These are phyloP conservation scores for Rosa rugosa DNA, from an alignment of 306 rosid genomes.

Conservation along the genomic window DNA sequence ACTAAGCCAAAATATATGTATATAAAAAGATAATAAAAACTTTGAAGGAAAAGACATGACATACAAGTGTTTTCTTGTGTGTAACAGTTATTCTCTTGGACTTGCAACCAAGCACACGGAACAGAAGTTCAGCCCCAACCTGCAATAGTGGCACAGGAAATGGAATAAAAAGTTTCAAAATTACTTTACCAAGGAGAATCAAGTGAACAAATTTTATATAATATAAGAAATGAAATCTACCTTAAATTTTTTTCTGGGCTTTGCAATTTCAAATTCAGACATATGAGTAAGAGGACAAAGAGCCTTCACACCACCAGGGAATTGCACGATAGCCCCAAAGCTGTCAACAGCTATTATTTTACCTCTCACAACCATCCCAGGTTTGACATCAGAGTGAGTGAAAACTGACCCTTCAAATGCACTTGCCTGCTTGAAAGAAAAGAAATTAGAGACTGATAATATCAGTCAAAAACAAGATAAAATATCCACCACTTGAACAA, in stretches of 20 bases:
- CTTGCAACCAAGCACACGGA: slow-evolving; percentile 95
- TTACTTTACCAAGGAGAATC: neutral
- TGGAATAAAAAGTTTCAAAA: slow-evolving; percentile 22
- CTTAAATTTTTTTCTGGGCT: slow-evolving; percentile 86
- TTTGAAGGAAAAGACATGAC: slow-evolving; percentile 23
- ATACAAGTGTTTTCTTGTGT: slow-evolving; percentile 91
- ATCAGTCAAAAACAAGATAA: neutral
- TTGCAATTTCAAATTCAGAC: slow-evolving; percentile 94
- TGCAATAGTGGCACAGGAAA: slow-evolving; percentile 40
- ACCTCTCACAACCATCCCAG: slow-evolving; percentile 89
- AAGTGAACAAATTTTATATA: neutral
- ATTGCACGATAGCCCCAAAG: slow-evolving; percentile 91
- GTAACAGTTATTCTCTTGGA: slow-evolving; percentile 94
- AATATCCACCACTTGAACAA: neutral
- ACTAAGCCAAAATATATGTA: neutral
- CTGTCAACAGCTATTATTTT: slow-evolving; percentile 75
- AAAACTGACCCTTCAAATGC: slow-evolving; percentile 85
- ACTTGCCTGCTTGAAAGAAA: slow-evolving; percentile 59
- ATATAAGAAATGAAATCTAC: slow-evolving; percentile 25
- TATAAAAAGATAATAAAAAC: neutral
- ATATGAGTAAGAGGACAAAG: slow-evolving; percentile 89
- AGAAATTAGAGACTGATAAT: neutral
- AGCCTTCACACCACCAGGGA: slow-evolving; percentile 98
- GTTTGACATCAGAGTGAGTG: slow-evolving; percentile 85
- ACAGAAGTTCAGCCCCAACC: slow-evolving; percentile 87